phyloP scores from a whole-genome alignment of 192 early-diverging fungal species.

The Backusella westeae region DNA sequence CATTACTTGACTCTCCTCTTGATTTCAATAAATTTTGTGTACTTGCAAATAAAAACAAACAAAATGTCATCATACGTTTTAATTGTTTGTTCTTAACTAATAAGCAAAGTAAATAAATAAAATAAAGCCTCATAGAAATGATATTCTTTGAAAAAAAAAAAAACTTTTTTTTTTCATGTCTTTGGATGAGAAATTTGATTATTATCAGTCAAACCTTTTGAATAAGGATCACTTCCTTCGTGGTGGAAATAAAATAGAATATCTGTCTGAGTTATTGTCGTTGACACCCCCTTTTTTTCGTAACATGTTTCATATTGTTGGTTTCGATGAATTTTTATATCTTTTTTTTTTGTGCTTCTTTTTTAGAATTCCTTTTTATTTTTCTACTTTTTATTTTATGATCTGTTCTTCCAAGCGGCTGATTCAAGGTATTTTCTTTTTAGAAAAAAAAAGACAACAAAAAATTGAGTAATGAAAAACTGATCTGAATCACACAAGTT shows the following conservation, averaged over 20 bases:
- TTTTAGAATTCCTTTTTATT: not conserved
- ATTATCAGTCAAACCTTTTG: not conserved
- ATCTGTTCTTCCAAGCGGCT: not conserved
- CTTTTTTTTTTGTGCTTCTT: not conserved
- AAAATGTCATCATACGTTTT: not conserved
- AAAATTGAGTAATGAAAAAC: not conserved
- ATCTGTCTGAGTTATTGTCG: not conserved
- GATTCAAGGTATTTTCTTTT: constrained; percentile 2
- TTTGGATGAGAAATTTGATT: not conserved
- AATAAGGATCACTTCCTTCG: not conserved
- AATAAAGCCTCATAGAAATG: not conserved
- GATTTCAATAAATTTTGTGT: not conserved
- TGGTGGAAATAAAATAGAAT: not conserved
- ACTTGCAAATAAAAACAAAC: not conserved
- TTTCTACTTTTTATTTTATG: not conserved
- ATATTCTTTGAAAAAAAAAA: not conserved
- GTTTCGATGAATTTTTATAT: not conserved
- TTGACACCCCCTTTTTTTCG: not conserved
- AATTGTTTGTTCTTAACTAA: not conserved
- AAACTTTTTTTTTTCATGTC: not conserved
- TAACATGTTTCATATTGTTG: not conserved
- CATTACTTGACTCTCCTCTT: not conserved
- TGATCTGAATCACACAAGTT: not conserved
- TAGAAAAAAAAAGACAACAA: not conserved
- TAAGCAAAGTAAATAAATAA: not conserved